Conservation (phyloP, 305 asterid species). For the Solanum hybrid region DNA sequence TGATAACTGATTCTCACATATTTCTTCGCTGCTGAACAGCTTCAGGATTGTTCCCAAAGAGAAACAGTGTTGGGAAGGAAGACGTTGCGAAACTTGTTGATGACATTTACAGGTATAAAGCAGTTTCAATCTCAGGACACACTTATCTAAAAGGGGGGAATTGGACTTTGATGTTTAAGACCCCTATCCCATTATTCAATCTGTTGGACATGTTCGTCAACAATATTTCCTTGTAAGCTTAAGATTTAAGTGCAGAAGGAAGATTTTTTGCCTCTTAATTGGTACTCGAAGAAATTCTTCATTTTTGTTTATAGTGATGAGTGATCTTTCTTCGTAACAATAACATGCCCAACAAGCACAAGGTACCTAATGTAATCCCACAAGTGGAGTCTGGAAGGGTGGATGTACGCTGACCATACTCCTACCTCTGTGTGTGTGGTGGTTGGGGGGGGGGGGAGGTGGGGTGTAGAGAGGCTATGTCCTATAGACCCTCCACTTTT, state of each 20-base stretch:
- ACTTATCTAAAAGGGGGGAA: neutral
- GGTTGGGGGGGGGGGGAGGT: neutral
- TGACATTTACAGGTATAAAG: slow-evolving; percentile 33
- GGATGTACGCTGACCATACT: neutral
- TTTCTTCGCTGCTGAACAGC: slow-evolving; percentile 1
- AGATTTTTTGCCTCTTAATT: neutral
- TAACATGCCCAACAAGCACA: neutral
- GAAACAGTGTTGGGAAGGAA: slow-evolving; percentile 26
- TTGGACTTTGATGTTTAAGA: neutral
- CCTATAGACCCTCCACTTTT: neutral
- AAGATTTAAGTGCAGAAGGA: neutral
- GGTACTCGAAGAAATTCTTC: slow-evolving; percentile 1
- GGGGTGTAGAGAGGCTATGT: neutral
- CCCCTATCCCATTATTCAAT: neutral
- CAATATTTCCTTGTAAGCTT: neutral
- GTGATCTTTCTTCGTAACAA: slow-evolving; percentile 3
- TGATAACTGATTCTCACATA: neutral
- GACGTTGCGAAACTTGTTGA: slow-evolving; percentile 35
- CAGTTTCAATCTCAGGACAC: neutral
- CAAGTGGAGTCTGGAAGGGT: neutral
- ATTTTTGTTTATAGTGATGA: neutral
- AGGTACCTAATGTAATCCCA: neutral
- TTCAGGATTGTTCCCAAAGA: slow-evolving; percentile 34
- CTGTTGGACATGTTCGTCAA: neutral
- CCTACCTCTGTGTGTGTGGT: neutral